Conservation (phyloP, 1,284 basidiomycete species). For the Pisolithus thermaeus region DNA sequence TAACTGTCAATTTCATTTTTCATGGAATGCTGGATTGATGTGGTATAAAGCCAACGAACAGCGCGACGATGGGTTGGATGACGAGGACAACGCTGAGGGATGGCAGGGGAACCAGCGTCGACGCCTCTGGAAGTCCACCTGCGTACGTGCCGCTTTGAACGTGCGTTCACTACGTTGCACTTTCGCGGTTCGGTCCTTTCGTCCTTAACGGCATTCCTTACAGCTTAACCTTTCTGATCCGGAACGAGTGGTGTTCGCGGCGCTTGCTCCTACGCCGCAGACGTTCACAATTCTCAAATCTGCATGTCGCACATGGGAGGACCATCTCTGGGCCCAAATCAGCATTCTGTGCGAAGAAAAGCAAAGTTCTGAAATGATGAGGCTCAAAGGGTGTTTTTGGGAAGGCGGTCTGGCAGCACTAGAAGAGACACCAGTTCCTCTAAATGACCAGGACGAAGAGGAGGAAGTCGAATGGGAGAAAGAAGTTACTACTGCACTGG, state of each 20-base stretch:
- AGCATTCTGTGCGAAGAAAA: constrained; percentile 82
- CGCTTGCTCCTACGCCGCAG: constrained; percentile 72
- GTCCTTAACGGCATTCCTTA: neutral
- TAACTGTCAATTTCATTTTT: constrained; percentile 18
- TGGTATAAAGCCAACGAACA: constrained; percentile 40
- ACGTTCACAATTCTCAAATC: constrained; percentile 74
- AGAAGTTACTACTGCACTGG: constrained; percentile 50
- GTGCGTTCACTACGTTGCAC: constrained; percentile 36
- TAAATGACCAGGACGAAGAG: constrained; percentile 33
- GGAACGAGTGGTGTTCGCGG: constrained; percentile 84
- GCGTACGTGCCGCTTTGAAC: constrained; percentile 72
- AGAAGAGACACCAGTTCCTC: constrained; percentile 31
- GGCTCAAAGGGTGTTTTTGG: constrained; percentile 60
- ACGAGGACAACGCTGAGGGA: constrained; percentile 41
- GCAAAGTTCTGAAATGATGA: constrained; percentile 54
- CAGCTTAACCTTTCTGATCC: constrained; percentile 65
- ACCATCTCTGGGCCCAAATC: constrained; percentile 91
- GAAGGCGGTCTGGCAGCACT: constrained; percentile 44
- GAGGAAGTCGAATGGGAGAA: constrained; percentile 60
- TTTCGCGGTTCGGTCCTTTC: neutral
- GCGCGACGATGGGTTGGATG: constrained; percentile 46
- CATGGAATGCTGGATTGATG: constrained; percentile 3
- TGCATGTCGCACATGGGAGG: constrained; percentile 88
- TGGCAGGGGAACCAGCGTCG: constrained; percentile 72
- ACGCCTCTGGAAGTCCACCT: constrained; percentile 81